A percentile compares a stretch with the other conserved stretches of the same genome.
phyloP scores from a whole-genome alignment of 1,139 yeast species.

The Lizanozyma gosingica region DNA sequence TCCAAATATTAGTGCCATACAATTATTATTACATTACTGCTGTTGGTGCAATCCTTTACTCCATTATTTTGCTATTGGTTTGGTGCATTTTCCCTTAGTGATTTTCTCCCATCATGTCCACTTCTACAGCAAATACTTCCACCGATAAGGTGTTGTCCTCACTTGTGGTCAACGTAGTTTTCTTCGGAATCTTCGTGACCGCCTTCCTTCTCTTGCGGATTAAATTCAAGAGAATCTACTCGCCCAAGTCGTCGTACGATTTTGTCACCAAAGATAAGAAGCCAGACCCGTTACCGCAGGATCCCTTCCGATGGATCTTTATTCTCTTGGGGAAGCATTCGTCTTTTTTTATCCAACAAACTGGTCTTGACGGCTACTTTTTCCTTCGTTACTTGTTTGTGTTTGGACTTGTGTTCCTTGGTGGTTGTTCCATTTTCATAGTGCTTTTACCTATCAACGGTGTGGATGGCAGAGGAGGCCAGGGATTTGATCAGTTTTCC shows the following conservation, averaged over 20 bases:
- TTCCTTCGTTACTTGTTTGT: slow-evolving; percentile 47
- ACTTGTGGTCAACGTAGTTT: slow-evolving; percentile 43
- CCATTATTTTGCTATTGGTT: slow-evolving; percentile 1
- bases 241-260: slow-evolving; percentile 54
- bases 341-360: slow-evolving; percentile 57
- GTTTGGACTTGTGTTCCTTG: slow-evolving; percentile 26
- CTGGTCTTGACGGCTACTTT: slow-evolving; percentile 70
- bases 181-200: slow-evolving; percentile 45
- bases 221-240: slow-evolving; percentile 52
- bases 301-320: slow-evolving; percentile 55
- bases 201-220: slow-evolving; percentile 47
- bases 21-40: too few relatives aligned
- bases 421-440: slow-evolving; percentile 38
- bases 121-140: background rate
- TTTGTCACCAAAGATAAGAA: slow-evolving; percentile 51
- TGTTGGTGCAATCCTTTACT: too few relatives aligned
- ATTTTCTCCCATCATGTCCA: background rate
- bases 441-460: slow-evolving; percentile 61
- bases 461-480: slow-evolving; percentile 42
- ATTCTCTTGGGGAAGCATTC: slow-evolving; percentile 53
- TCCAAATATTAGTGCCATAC: too few relatives aligned
- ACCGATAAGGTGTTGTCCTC: slow-evolving; percentile 28
- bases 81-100: too few relatives aligned
- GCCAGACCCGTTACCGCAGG: slow-evolving; percentile 55
- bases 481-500: slow-evolving; percentile 71